These are phyloP conservation scores for Przewalskia tangutica DNA, from an alignment of 257 asterid genomes.

Conservation along the genomic window DNA sequence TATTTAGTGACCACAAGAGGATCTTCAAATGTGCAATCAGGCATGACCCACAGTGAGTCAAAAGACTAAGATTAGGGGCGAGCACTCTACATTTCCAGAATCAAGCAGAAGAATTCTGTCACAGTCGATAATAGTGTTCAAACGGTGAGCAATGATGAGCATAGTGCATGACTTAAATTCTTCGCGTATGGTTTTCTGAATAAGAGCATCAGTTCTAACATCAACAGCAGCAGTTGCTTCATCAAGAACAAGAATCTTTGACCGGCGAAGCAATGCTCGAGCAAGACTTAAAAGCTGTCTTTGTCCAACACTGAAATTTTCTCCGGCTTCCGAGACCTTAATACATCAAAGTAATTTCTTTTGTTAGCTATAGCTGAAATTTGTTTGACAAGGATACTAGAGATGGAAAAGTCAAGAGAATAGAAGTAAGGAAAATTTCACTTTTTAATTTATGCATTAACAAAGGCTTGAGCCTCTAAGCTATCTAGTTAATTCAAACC, in stretches of 20 bases:
- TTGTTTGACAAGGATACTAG: neutral
- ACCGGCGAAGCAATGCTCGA: constrained; percentile 86
- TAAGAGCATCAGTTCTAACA: constrained; percentile 89
- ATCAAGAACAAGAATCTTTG: constrained; percentile 94
- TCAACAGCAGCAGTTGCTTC: constrained; percentile 99
- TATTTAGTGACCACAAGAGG: neutral
- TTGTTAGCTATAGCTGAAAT: neutral
- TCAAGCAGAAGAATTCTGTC: constrained; percentile 77
- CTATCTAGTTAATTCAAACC: neutral
- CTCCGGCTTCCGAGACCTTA: constrained; percentile 95
- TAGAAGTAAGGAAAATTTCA: neutral
- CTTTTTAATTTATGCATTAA: neutral
- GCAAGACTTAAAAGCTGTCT: constrained; percentile 87
- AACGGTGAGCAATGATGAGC: constrained; percentile 94
- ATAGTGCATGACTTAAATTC: constrained; percentile 88
- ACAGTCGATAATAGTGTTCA: constrained; percentile 85
- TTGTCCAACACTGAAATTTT: constrained; percentile 98
- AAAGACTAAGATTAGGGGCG: neutral
- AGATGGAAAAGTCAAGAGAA: neutral
- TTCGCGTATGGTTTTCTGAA: constrained; percentile 89
- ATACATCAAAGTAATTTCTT: neutral
- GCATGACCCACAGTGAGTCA: neutral
- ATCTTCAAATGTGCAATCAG: neutral
- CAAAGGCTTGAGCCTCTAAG: neutral
- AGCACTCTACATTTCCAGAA: constrained; percentile 66